Base-by-base conservation (phyloP, 331 rosid genomes). In the Saraca asoca region DNA sequence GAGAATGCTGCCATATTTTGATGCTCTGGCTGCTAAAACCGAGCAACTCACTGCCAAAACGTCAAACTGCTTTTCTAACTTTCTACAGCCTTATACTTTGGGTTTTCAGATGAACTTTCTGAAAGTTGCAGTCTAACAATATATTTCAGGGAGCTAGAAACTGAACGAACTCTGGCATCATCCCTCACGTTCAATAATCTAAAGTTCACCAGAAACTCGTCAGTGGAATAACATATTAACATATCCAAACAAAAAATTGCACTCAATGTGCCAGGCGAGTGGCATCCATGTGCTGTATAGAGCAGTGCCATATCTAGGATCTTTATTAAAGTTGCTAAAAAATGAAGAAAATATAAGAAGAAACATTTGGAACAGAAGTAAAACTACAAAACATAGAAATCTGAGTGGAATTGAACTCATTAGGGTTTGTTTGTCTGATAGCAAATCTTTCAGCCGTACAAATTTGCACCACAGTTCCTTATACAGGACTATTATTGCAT, bases 11-110 rank as follows among this genome's bases (percentile, higher is more conserved):
- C 89, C 95, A 85, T 16, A 57, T 62, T 81, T 67, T 68, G 88
- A 87, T 85, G 68, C 88, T 74, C 70, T 54, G 18, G 60, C 18
- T 71, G 76, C 82, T 80, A 85, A 58, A 72, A 69, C 78, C 81
- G 57, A 77, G 16, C 69, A 72, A 79, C 73, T 85, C 81, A 74
- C 71, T 9, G 83, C 93, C 95, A 91, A 90, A 83, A 81, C 78
- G 62, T 72, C 74, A 71, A 51, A 69, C 61, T 78, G 65, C 71
- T 74, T 77, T 75, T 73, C 72, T 75, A 69, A 62, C 77, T 71
- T 84, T 76, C 53, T 64, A 72, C 75, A 64, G 52, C 50, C 74
- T 77, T 72, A 69, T 66, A 75, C 62, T 55, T 64, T 66, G 34
- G 39, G 68, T 44, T 72, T n/a, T 75, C 69, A 53, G 43, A 74